phyloP scores from a whole-genome alignment of 306 rosid genomes.

The Prinsepia uniflora region DNA sequence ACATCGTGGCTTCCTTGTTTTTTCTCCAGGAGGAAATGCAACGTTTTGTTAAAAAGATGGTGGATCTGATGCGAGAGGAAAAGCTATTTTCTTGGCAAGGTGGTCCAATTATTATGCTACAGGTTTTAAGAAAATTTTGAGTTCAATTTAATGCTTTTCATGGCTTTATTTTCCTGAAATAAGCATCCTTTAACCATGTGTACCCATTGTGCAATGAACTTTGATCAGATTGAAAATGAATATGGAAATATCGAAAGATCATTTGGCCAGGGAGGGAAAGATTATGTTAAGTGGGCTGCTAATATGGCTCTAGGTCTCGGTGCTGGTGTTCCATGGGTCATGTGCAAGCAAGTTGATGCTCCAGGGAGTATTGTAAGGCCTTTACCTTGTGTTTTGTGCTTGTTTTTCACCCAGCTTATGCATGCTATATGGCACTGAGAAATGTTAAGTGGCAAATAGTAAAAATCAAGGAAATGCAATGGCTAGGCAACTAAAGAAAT shows the following conservation, averaged over 20 bases:
- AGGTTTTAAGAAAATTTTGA: constrained; percentile 47
- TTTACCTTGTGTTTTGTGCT: constrained; percentile 6
- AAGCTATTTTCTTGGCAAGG: constrained; percentile 93
- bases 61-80: constrained; percentile 73
- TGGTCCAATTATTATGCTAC: constrained; percentile 89
- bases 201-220: constrained; percentile 18
- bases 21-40: constrained; percentile 76
- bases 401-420: constrained; percentile 6
- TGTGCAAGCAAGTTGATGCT: constrained; percentile 96
- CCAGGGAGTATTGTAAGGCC: constrained; percentile 65
- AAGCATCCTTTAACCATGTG: constrained; percentile 24
- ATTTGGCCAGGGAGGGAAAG: constrained; percentile 76
- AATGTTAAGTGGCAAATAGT: background rate
- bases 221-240: constrained; percentile 91
- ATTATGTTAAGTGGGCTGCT: constrained; percentile 89
- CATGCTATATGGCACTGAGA: background rate
- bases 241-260: constrained; percentile 79
- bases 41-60: constrained; percentile 79
- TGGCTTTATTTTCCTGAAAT: constrained; percentile 17
- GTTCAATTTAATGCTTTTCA: constrained; percentile 7
- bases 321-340: constrained; percentile 98
- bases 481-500: constrained; percentile 7
- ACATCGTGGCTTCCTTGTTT: constrained; percentile 18
- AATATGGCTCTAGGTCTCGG: constrained; percentile 84
- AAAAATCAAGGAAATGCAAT: constrained; percentile 14